These are phyloP conservation scores for Blastomyces silverae DNA, from an alignment of 2,329 filamentous ascomycete genomes.

Conservation along the genomic window DNA sequence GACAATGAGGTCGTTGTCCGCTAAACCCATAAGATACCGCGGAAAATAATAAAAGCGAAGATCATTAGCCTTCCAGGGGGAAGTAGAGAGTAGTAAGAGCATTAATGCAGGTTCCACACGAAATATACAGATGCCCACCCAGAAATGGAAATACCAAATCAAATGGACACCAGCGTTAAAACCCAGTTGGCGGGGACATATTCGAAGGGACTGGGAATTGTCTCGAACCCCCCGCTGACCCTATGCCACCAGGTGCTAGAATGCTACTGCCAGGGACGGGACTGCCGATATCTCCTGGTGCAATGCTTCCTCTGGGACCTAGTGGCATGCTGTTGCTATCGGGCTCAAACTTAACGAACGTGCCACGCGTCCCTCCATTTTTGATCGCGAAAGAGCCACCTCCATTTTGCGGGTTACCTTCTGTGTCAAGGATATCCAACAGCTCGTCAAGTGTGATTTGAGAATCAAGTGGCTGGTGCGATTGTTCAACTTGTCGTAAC, in stretches of 20 bases:
- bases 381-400: slow-evolving; percentile 77
- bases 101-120: not conserved
- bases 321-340: slow-evolving; percentile 44
- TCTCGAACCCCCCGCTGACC: slow-evolving; percentile 31
- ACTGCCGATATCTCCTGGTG: slow-evolving; percentile 63
- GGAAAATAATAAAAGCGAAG: not conserved
- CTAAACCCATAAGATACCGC: not conserved
- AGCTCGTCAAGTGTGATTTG: slow-evolving; percentile 60
- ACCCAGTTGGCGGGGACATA: slow-evolving; percentile 33
- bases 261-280: slow-evolving; percentile 48
- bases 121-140: not conserved
- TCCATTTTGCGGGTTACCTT: slow-evolving; percentile 78
- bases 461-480: slow-evolving; percentile 54
- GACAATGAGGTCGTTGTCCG: not conserved
- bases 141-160: not conserved
- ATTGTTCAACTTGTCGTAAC: slow-evolving; percentile 54
- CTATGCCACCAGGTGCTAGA: slow-evolving; percentile 35
- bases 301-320: slow-evolving; percentile 39
- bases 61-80: not conserved
- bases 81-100: not conserved
- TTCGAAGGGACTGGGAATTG: slow-evolving; percentile 28
- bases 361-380: slow-evolving; percentile 41
- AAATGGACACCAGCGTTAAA: slow-evolving; percentile 26
- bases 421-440: slow-evolving; percentile 79
- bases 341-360: slow-evolving; percentile 47